Evolutionary conservation across 176 grass and related monocot species (phyloP), one percentile per base, ranked within the genome.

Genomic region (Carex littledalei): DNA sequence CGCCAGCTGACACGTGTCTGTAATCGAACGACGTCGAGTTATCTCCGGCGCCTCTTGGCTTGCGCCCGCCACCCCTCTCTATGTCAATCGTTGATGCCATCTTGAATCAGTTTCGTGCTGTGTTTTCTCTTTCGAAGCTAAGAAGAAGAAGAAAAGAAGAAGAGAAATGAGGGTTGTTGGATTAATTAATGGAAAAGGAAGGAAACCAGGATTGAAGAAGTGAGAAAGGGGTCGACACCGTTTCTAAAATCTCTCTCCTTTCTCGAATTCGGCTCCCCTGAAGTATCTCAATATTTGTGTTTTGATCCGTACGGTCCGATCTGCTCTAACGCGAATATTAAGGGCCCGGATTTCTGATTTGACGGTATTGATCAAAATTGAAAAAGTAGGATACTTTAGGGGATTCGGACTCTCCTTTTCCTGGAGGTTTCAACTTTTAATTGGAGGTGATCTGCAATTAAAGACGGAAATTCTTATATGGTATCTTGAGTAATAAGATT

Each of bases 81-180:
- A 89, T 63, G 88, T 98, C 95, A 39, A 89, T 81, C 21, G 58
- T 85, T 49, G 65, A 79, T 2, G 89, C 77, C 87, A 88, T 83
- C 59, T 61, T 13, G 80, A 54, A 53, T 53, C 29, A 61, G 37
- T 15, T 66, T 49, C 65, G 16, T 26, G 29, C 26, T 72, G 37
- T 20, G 35, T 73, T n/a, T 73, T 45, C 9, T 85, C 20, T 59
- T 18, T 49, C 31, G 37, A 45, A 69, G 67, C 21, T 26, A 11
- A 67, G 11, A 66, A 39, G 32, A 55, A 43, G 67, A 45, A 41
- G 26, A 10, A 35, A 66, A 14, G 29, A 5, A 34, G 15, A 47
- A 26, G 10, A 37, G 45, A 85, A 53, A 76, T 85, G 59, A 63
- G 22, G 59, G 57, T 85, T 63, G 65, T 13, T 84, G 63, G 67